Base-by-base conservation (phyloP, 2,329 filamentous ascomycete species). In the Arthrobotrys iridis region DNA sequence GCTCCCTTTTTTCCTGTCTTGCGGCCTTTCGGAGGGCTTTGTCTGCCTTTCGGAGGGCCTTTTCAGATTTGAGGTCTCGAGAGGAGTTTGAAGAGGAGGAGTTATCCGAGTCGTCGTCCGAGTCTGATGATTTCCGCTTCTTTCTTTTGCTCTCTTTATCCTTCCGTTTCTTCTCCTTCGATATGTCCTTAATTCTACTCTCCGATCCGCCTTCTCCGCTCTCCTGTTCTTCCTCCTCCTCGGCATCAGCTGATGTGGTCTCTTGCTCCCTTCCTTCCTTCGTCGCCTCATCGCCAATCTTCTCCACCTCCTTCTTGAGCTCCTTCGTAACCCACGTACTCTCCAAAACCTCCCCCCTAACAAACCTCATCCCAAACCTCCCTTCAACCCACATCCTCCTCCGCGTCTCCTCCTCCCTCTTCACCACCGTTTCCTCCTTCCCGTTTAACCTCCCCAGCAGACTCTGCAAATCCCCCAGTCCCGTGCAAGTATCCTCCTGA, bases 371-470 rank as follows among this genome's bases (percentile, higher is more conserved):
- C 7, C 93, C 93, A 83, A 89, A 93, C 82, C 89, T 92, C 79
- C 87, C 86, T 78, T 90, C 89, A 64, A 92, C 87, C 81, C 93
- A 96, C 48, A 89, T 84, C 77, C 88, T 88, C 79, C 92, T 86
- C 84, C 91, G 91, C 43, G 91, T 83, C 79, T 92, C 89, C 67
- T 91, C 87, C 78, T 89, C 85, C 50, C 86, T 86, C 79, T 88
- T 86, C 81, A 89, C 87, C 35, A 95, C 84, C 55, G 88, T 87
- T 55, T 94, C 90, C 20, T 87, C 89, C 82, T 93, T 95, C 58
- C 94, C 95, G 82, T 99, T 99, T 68, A 99, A 83, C 63, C 95
- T 86, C 20, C 94, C 93, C 18, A 99, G 84, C 3, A 99, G 84
- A 77, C 92, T 92, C 80, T 93, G 92, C 79, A 98, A 93, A 15